These are phyloP conservation scores for Pleurotus pulmonarius DNA, from an alignment of 768 basidiomycete species.

Conservation along the genomic window DNA sequence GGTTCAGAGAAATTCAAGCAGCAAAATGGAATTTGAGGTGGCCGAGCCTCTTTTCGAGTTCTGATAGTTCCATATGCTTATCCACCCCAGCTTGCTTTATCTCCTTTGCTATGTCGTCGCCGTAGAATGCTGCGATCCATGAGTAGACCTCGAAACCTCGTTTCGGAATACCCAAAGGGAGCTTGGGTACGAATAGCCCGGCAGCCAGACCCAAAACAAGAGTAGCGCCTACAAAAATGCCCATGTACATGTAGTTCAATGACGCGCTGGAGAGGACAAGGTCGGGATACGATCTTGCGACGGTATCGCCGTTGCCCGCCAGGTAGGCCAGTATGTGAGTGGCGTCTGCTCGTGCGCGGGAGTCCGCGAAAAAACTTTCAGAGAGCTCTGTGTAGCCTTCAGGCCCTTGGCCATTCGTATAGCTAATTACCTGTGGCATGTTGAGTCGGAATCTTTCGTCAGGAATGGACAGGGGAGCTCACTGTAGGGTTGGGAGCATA, in stretches of 20 bases:
- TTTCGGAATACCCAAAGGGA: not conserved
- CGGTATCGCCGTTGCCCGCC: slow-evolving; percentile 30
- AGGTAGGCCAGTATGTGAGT: slow-evolving; percentile 39
- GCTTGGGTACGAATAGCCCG: slow-evolving; percentile 1
- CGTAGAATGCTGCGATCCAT: slow-evolving; percentile 4
- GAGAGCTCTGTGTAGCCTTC: slow-evolving; percentile 35
- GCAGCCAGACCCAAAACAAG: not conserved
- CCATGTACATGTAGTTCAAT: slow-evolving; percentile 4
- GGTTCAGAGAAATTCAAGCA: not conserved
- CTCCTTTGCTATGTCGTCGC: not conserved
- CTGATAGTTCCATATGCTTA: slow-evolving; percentile 1
- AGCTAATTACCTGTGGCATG: slow-evolving; percentile 30
- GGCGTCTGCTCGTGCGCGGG: slow-evolving; percentile 33
- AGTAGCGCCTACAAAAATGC: not conserved
- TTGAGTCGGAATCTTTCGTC: not conserved
- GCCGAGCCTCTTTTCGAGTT: not conserved
- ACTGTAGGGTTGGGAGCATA: slow-evolving; percentile 41
- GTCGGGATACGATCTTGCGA: slow-evolving; percentile 34
- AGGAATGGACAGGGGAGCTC: not conserved
- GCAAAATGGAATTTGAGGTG: slow-evolving; percentile 5
- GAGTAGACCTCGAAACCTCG: slow-evolving; percentile 5
- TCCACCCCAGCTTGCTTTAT: not conserved
- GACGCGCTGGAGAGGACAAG: slow-evolving; percentile 14
- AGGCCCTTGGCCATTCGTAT: slow-evolving; percentile 31
- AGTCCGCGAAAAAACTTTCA: slow-evolving; percentile 23